A percentile compares a stretch with the other conserved stretches of the same genome.
phyloP scores from a whole-genome alignment of 441 rosid species.

The Gossypium aridum region DNA sequence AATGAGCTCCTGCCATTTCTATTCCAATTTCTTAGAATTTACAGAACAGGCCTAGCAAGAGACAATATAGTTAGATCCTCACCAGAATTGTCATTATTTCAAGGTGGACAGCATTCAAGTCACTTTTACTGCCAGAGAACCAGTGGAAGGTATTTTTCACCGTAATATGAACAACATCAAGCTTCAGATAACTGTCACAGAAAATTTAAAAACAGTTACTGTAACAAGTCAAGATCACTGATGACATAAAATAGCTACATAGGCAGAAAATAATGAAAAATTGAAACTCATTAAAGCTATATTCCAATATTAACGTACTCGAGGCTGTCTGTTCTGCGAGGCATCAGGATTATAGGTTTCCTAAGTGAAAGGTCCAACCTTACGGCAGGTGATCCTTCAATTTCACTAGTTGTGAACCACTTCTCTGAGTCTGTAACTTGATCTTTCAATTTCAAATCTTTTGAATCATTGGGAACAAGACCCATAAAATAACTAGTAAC shows the following conservation, averaged over 20 bases:
- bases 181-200: constrained; percentile 80
- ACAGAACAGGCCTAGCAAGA: constrained; percentile 9
- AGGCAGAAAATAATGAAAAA: not conserved
- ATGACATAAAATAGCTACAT: too few species aligned
- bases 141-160: constrained; percentile 80
- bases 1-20: not conserved
- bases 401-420: constrained; percentile 83
- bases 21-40: constrained; percentile 4
- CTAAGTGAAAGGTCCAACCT: constrained; percentile 87
- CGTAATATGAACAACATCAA: constrained; percentile 94
- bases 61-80: constrained; percentile 30
- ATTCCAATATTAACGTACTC: constrained; percentile 60
- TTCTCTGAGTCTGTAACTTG: constrained; percentile 87
- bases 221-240: too few species aligned
- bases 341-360: constrained; percentile 97
- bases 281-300: constrained; percentile 3
- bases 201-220: constrained; percentile 19
- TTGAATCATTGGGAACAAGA: constrained; percentile 73
- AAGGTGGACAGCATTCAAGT: constrained; percentile 78
- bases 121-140: constrained; percentile 73
- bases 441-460: constrained; percentile 73
- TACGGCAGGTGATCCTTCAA: constrained; percentile 96
- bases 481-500: constrained; percentile 84
- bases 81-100: constrained; percentile 81
- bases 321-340: constrained; percentile 75